Conservation (phyloP, 2,329 filamentous ascomycete genomes). For the Fusarium phyllophilum region DNA sequence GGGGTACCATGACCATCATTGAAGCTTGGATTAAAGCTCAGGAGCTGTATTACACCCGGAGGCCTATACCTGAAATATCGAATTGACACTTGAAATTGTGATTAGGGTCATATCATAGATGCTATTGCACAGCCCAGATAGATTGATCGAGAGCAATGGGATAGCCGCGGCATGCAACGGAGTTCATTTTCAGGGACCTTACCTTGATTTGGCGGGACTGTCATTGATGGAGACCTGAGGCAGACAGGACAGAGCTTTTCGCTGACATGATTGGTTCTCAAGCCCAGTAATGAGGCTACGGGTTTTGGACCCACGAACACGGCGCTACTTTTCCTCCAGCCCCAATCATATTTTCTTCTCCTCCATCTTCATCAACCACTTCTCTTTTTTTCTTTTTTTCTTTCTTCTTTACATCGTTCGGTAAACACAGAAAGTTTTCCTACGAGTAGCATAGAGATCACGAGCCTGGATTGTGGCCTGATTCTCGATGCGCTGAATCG, state of each 20-base stretch:
- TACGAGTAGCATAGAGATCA: slow-evolving; percentile 25
- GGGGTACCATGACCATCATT: slow-evolving; percentile 8
- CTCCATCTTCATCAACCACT: slow-evolving; percentile 36
- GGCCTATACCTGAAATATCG: neutral
- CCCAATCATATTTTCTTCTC: slow-evolving; percentile 43
- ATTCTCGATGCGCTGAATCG: slow-evolving; percentile 40
- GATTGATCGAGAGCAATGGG: slow-evolving; percentile 6
- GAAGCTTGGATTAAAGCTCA: neutral
- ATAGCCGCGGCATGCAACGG: slow-evolving; percentile 3
- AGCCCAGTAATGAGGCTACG: slow-evolving; percentile 17
- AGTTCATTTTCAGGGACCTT: slow-evolving; percentile 11
- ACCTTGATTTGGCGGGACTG: neutral
- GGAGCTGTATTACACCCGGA: neutral
- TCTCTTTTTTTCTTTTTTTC: slow-evolving; percentile 16
- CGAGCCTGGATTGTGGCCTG: slow-evolving; percentile 39
- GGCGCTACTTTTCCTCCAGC: slow-evolving; percentile 39
- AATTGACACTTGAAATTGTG: neutral
- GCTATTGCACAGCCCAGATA: slow-evolving; percentile 2
- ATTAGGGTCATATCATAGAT: neutral
- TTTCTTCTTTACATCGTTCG: slow-evolving; percentile 27
- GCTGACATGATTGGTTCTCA: slow-evolving; percentile 35
- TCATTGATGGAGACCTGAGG: slow-evolving; percentile 31
- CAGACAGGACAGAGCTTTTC: slow-evolving; percentile 18
- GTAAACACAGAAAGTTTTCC: slow-evolving; percentile 7
- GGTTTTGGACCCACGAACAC: slow-evolving; percentile 35